phyloP scores from a whole-genome alignment of 169 alveolate species.

The Plasmodium malariae region DNA sequence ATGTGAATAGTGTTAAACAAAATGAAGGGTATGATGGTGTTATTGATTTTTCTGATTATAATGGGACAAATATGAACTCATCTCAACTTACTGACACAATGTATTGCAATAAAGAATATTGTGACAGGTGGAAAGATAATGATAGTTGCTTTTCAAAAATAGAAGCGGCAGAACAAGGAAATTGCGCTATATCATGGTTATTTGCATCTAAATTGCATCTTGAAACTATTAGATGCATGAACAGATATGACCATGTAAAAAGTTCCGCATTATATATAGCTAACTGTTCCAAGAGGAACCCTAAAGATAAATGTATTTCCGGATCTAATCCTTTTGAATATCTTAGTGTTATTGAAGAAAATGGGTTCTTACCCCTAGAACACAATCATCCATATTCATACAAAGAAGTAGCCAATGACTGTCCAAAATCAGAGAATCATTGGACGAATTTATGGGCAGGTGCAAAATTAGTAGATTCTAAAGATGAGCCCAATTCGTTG shows the following conservation, averaged over 20 bases:
- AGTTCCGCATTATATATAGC: conserved; percentile 17
- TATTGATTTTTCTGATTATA: not conserved
- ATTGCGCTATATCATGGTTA: conserved; percentile 72
- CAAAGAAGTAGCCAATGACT: not conserved
- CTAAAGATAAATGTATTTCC: not conserved
- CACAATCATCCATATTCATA: not conserved
- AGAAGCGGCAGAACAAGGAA: conserved; percentile 22
- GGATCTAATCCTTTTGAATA: not conserved
- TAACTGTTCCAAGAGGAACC: not conserved
- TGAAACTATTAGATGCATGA: conserved; percentile 71
- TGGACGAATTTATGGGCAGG: not conserved
- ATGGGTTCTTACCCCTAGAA: not conserved
- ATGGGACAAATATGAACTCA: not conserved
- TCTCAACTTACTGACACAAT: not conserved
- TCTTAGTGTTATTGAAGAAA: not conserved
- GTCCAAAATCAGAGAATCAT: not conserved
- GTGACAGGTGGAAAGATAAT: conserved; percentile 18
- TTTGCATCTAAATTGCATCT: conserved; percentile 71
- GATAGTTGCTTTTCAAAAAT: conserved; percentile 6
- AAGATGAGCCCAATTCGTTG: not conserved
- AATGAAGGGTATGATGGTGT: not conserved
- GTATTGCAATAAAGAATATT: conserved; percentile 20
- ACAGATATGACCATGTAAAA: conserved; percentile 8
- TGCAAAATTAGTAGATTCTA: not conserved
- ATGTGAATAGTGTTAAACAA: too few species aligned